These are phyloP conservation scores for Jacaranda copaia DNA, from an alignment of 257 asterid species.

Conservation along the genomic window DNA sequence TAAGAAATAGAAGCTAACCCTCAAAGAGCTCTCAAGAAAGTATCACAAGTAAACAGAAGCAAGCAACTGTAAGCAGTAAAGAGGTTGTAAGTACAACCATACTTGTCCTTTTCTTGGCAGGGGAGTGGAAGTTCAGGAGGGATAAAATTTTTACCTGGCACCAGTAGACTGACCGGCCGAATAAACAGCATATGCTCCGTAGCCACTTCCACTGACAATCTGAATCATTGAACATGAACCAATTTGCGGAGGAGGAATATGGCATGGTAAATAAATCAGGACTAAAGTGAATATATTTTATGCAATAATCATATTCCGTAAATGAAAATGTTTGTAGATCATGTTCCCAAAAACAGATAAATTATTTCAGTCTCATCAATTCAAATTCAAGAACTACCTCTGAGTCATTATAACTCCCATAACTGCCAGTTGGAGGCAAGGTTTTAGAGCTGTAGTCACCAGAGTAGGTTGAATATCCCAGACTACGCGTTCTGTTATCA, in stretches of 20 bases:
- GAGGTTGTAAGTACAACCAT: background rate
- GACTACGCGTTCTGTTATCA: conserved; percentile 56
- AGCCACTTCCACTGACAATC: conserved; percentile 61
- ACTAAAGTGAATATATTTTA: background rate
- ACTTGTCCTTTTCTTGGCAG: background rate
- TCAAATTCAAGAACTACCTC: conserved; percentile 53
- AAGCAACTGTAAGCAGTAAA: background rate
- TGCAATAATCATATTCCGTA: conserved; percentile 9
- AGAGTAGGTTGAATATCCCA: conserved; percentile 55
- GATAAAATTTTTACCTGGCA: conserved; percentile 51
- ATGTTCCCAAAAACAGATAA: background rate
- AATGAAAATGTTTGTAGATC: conserved; percentile 14
- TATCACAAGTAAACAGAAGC: background rate
- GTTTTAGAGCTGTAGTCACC: conserved; percentile 57
- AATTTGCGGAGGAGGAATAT: background rate
- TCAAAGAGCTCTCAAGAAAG: conserved; percentile 3
- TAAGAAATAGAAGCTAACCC: background rate
- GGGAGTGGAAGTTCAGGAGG: conserved; percentile 1
- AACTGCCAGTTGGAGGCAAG: conserved; percentile 48
- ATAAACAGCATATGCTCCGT: conserved; percentile 61
- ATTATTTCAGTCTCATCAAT: background rate
- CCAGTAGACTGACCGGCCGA: conserved; percentile 56
- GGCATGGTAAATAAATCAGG: background rate
- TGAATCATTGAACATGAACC: conserved; percentile 44
- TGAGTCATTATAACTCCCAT: conserved; percentile 56